Evolutionary conservation across 495 filamentous ascomycete genomes (phyloP), one percentile per base, ranked within the genome.

Genomic region (Tuber borchii): DNA sequence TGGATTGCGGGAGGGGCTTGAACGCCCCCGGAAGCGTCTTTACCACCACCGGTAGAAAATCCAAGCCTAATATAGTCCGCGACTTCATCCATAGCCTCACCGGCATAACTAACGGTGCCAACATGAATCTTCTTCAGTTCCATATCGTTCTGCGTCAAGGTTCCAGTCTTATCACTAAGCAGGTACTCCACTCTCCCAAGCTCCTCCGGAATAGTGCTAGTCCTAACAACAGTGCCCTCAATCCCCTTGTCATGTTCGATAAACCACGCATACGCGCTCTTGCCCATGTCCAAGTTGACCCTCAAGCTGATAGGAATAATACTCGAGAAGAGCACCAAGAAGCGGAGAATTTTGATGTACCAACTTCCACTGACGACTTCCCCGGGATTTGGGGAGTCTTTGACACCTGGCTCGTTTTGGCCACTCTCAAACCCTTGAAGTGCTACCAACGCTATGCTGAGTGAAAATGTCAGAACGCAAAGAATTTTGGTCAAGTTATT

Each of bases 41-140:
- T 65, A 14, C 86, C 87, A 7, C 81, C 81, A 7, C 80, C 82
- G 19, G 85, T 77, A 46, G 86, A 87, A 82, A 97, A 96, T 42
- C 89, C 92, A 82, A 97, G 94, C 76, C 87, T 89, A 69, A 98
- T 88, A 80, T 95, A 97, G 0, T 92, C 90, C 48, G 89, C 84
- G 16, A 99, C 96, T 83, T 98, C 96, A 75, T 97, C 95, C 96
- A 97, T 98, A 4, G 95, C 94, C 83, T 99, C 96, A 78, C 95
- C 95, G 37, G 94, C 96, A 81, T 98, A 99, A 0, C 94, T 97
- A 4, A 98, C 96, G 34, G 95, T 98, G 1, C 96, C 96, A 75
- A 99, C 93, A 80, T 98, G 96, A 42, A 98, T 94, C 84, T 98
- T 99, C 82, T 94, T 97, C 87, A 99, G 88, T 84, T 97, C 95